Conservation (phyloP, 2,329 filamentous ascomycete genomes). For the Aureobasidium uvarum region DNA sequence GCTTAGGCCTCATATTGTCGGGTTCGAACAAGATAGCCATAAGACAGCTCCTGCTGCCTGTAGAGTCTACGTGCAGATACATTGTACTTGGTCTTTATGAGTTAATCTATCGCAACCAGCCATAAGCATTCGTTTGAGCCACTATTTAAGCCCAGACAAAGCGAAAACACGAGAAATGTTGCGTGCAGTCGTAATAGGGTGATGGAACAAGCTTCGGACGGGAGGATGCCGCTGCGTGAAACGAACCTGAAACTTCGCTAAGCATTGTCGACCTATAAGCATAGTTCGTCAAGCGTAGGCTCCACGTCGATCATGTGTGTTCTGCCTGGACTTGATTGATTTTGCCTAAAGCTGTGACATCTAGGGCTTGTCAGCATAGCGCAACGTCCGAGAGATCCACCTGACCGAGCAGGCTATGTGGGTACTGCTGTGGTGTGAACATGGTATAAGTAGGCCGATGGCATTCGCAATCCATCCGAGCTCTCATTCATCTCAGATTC, state of each 20-base stretch:
- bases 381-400: background rate
- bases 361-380: background rate
- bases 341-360: constrained; percentile 16
- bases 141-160: background rate
- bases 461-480: background rate
- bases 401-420: background rate
- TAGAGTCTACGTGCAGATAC: background rate
- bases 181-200: constrained; percentile 15
- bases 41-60: background rate
- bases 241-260: constrained; percentile 21
- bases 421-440: background rate
- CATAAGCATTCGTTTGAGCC: background rate
- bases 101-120: background rate
- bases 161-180: background rate
- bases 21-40: no score
- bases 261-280: background rate
- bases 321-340: constrained; percentile 10
- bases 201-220: constrained; percentile 15
- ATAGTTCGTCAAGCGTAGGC: background rate
- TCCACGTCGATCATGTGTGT: background rate
- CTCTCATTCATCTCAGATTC: background rate
- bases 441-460: constrained; percentile 8
- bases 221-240: constrained; percentile 9
- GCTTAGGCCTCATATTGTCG: background rate
- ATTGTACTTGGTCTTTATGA: no score